phyloP scores from a whole-genome alignment of 73 alveolate genomes.

The Tetrahymena thermophila region DNA sequence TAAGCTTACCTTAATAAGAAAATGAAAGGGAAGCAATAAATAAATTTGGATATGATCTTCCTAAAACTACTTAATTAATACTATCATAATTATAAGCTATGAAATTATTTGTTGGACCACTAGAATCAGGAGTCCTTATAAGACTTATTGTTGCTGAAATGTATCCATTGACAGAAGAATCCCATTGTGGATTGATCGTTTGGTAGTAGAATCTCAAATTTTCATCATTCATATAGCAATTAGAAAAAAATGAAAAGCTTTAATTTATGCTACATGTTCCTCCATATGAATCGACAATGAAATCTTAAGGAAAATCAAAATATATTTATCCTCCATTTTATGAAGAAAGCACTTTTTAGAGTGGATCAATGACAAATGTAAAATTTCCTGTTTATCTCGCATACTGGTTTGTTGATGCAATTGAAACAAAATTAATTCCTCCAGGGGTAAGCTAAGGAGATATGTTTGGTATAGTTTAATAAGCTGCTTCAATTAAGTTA shows the following conservation, averaged over 20 bases:
- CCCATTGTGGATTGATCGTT: constrained; percentile 35
- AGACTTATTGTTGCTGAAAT: neutral
- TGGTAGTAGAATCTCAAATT: constrained; percentile 15
- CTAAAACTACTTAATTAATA: constrained; percentile 12
- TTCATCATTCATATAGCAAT: constrained; percentile 22
- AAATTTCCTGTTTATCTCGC: constrained; percentile 23
- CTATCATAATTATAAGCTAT: constrained; percentile 29
- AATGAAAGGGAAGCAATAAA: constrained; percentile 4
- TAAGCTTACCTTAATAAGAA: constrained; percentile 17
- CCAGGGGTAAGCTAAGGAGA: constrained; percentile 30
- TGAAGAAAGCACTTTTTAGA: constrained; percentile 10
- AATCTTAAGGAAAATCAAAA: constrained; percentile 36
- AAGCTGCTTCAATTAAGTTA: neutral
- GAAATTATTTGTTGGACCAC: constrained; percentile 31
- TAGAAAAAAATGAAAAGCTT: constrained; percentile 31
- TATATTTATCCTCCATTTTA: constrained; percentile 29
- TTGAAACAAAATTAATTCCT: neutral
- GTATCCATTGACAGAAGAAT: neutral
- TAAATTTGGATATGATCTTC: constrained; percentile 37
- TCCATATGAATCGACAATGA: constrained; percentile 24
- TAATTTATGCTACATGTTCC: constrained; percentile 24
- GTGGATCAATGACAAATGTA: constrained; percentile 9
- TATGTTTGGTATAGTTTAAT: neutral
- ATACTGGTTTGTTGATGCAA: neutral
- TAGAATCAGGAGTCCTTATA: constrained; percentile 27